phyloP scores from a whole-genome alignment of 352 stramenopile species.

The Phytophthora pinifolia region DNA sequence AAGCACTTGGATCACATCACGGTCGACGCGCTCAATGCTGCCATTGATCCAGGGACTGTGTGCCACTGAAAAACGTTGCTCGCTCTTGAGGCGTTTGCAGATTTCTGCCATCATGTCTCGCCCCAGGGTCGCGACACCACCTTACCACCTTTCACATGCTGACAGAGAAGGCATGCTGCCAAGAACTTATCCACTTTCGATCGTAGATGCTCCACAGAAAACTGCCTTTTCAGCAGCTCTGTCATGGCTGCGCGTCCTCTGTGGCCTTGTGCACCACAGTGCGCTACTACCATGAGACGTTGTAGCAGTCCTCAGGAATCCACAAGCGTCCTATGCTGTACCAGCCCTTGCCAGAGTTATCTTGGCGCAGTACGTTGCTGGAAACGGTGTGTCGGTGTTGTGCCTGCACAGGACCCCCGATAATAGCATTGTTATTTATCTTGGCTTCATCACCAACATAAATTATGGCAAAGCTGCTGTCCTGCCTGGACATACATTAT shows the following conservation, averaged over 20 bases:
- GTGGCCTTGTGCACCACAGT: constrained; percentile 25
- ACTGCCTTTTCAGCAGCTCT: neutral
- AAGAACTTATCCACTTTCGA: constrained; percentile 13
- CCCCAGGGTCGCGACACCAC: constrained; percentile 15
- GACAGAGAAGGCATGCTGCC: constrained; percentile 16
- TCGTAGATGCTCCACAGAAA: constrained; percentile 2
- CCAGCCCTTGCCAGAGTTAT: neutral
- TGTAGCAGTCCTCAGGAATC: neutral
- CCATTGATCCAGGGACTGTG: constrained; percentile 36
- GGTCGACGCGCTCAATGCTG: constrained; percentile 30
- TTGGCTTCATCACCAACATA: too few relatives aligned
- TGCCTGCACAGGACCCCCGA: neutral
- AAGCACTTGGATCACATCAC: constrained; percentile 32
- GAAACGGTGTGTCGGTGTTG: neutral
- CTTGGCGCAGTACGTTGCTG: neutral
- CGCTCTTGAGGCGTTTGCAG: constrained; percentile 4
- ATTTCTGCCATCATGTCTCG: constrained; percentile 14
- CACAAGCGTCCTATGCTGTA: neutral
- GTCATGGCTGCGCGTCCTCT: constrained; percentile 3
- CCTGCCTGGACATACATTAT: too few relatives aligned
- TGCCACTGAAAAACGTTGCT: constrained; percentile 21
- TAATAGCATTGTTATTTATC: too few relatives aligned
- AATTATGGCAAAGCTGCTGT: too few relatives aligned
- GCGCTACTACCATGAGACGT: constrained; percentile 9
- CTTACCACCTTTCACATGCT: constrained; percentile 23